Conservation (phyloP, 768 basidiomycete species). For the Boletus huronensis region DNA sequence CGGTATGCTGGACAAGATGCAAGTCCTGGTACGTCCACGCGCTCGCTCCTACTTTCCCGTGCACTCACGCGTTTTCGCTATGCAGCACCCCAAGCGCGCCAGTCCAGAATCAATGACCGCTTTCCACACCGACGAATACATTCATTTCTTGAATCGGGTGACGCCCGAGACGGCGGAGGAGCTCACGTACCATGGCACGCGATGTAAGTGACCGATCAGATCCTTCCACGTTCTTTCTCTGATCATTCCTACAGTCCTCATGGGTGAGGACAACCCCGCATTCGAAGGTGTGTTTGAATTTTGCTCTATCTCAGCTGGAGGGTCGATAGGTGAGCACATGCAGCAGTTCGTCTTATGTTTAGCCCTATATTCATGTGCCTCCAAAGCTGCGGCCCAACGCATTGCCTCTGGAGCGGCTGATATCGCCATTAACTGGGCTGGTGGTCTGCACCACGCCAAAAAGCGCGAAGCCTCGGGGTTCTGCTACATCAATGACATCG, state of each 20-base stretch:
- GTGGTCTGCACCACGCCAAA: constrained; percentile 99
- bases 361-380: neutral
- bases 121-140: constrained; percentile 98
- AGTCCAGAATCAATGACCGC: constrained; percentile 77
- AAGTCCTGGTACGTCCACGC: constrained; percentile 61
- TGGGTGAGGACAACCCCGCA: constrained; percentile 93
- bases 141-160: constrained; percentile 85
- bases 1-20: constrained; percentile 92
- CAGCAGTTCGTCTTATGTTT: neutral
- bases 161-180: constrained; percentile 90
- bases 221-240: neutral
- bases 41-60: neutral
- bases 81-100: constrained; percentile 66
- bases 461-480: constrained; percentile 97
- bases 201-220: constrained; percentile 56
- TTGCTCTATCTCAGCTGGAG: constrained; percentile 94
- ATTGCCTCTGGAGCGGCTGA: constrained; percentile 77
- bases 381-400: constrained; percentile 71
- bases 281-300: constrained; percentile 98
- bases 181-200: constrained; percentile 75
- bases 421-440: constrained; percentile 94
- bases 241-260: constrained; percentile 37
- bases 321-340: constrained; percentile 73
- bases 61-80: neutral
- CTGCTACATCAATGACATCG: constrained; percentile 99